Percentiles rank a stretch among this genome's conserved stretches.
Evolutionary conservation across 2,329 filamentous ascomycete genomes (phyloP).

Genomic region (Diaporthe batatas): DNA sequence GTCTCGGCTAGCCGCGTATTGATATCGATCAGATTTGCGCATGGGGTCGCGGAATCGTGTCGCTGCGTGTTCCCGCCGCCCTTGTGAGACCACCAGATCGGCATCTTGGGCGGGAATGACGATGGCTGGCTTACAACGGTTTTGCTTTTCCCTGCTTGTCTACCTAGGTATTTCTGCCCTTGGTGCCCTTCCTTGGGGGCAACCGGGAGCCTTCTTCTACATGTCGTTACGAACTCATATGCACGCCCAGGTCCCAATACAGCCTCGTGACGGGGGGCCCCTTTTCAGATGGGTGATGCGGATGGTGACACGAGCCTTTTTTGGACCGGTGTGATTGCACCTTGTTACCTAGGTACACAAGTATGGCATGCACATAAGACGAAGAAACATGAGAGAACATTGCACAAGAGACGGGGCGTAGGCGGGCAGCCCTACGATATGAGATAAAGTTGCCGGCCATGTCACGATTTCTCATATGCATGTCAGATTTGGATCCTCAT

Average conservation of each 20-base stretch:
- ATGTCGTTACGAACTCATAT: not conserved
- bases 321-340: conserved; percentile 22
- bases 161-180: not conserved
- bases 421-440: conserved; percentile 34
- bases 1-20: conserved; percentile 19
- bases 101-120: conserved; percentile 22
- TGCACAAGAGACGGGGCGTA: not conserved
- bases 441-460: conserved; percentile 30
- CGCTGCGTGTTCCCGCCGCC: not conserved
- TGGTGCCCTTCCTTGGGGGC: not conserved
- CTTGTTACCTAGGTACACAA: too few relatives aligned
- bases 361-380: conserved; percentile 5
- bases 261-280: conserved; percentile 2
- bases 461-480: conserved; percentile 28
- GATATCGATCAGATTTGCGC: conserved; percentile 13
- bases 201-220: not conserved
- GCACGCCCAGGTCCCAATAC: conserved; percentile 8
- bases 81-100: conserved; percentile 5
- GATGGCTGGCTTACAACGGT: conserved; percentile 6
- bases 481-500: conserved; percentile 35
- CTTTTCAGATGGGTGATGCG: conserved; percentile 18
- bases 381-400: not conserved
- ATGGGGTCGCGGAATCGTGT: conserved; percentile 7
- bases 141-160: not conserved
- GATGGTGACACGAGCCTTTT: conserved; percentile 20